Conservation (phyloP, 208 protist genomes). For the Crithidia sp. region DNA sequence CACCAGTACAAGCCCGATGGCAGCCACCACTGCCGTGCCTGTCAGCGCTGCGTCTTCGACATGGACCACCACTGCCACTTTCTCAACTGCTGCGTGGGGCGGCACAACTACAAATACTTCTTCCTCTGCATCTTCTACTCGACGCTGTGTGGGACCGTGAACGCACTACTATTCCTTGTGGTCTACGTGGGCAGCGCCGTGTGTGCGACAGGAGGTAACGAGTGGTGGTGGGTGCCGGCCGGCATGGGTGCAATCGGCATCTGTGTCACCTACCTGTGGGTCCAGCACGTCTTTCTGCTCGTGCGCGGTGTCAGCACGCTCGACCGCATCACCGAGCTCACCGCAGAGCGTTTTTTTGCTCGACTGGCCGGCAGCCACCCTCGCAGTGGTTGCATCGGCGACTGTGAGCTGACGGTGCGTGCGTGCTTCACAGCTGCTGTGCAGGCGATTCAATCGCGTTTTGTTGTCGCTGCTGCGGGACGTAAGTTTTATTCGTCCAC, state of each 20-base stretch:
- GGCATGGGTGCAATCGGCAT: conserved; percentile 35
- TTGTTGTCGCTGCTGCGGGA: not conserved
- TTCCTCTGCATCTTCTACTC: conserved; percentile 73
- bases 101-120: conserved; percentile 90
- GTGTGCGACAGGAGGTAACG: conserved; percentile 10
- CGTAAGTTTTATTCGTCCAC: too few species aligned
- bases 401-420: conserved; percentile 4
- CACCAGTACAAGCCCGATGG: conserved; percentile 73
- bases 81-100: conserved; percentile 89
- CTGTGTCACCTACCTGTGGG: conserved; percentile 34
- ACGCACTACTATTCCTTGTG: conserved; percentile 26
- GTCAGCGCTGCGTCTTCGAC: conserved; percentile 70
- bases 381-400: conserved; percentile 1
- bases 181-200: conserved; percentile 17
- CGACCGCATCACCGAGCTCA: conserved; percentile 28
- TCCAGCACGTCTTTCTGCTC: conserved; percentile 49
- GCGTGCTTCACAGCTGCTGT: not conserved
- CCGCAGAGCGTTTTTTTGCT: conserved; percentile 34
- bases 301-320: conserved; percentile 60
- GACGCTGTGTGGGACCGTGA: conserved; percentile 35
- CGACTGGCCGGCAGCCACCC: not conserved
- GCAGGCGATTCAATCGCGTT: not conserved
- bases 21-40: conserved; percentile 84
- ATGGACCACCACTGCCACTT: conserved; percentile 94
- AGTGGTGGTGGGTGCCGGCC: conserved; percentile 40